Base-by-base conservation (phyloP, 257 asterid species). In the Apocynum venetum region DNA sequence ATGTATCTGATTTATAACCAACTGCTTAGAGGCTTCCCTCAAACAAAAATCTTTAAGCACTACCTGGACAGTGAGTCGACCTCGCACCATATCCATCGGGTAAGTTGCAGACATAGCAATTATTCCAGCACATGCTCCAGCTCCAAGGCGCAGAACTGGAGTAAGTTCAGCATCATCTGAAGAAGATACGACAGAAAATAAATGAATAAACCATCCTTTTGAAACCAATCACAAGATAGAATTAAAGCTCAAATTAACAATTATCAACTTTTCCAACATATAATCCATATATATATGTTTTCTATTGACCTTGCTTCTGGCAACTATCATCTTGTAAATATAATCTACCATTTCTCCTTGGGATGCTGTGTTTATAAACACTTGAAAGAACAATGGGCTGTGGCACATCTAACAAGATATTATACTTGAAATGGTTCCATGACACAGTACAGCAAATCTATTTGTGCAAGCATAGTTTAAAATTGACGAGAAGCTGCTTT, bases 51-150 rank as follows among this genome's bases (percentile, higher is more conserved):
- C 36, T 14, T 77, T 53, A 67, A 60, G 63, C 67, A 53, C 49
- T 84, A 92, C 98, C 96, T 94, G 98, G 49, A 94, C 98, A 78
- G 98, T 94, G 77, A 94, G 77, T 77, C 98, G 86, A 80, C 98
- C 98, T 64, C 98, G 91, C 68, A 94, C 97, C 97, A 94, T 90
- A 87, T 94, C 98, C 97, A 94, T 88, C 14, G 98, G 98, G 85
- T 94, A 94, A 48, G 98, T 94, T 79, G 98, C 97, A 71, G 98
- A 94, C 98, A 92, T 94, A 82, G 97, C 98, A 82, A 94, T 88
- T 82, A 94, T 94, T 80, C 98, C 98, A 83, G 98, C 98, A 88
- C 97, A 90, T 74, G 98, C 98, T 81, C 98, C 98, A 73, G 98
- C 98, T 72, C 91, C 98, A 82, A 94, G 88, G 73, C 98, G 97